phyloP scores from a whole-genome alignment of 129 eudicot species.

The Deinandra increscens region DNA sequence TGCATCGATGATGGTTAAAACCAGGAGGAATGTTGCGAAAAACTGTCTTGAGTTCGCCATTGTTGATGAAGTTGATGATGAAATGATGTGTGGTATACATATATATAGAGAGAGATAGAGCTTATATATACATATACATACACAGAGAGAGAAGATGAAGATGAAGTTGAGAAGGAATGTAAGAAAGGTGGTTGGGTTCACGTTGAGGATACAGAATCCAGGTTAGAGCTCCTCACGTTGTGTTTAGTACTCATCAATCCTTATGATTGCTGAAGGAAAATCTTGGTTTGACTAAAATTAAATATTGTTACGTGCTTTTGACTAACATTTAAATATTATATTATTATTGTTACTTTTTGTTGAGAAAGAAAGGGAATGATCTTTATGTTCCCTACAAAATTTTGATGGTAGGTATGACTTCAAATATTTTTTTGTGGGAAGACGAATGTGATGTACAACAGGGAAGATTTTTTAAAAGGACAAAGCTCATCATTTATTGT shows the following conservation, averaged over 20 bases:
- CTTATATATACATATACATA: neutral
- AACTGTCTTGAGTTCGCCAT: slow-evolving; percentile 11
- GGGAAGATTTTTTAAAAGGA: no score
- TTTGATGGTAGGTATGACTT: neutral
- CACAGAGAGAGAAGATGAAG: neutral
- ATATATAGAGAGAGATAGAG: neutral
- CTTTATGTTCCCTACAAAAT: neutral
- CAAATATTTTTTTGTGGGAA: neutral
- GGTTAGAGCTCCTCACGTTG: slow-evolving; percentile 53
- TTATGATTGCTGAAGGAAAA: slow-evolving; percentile 23
- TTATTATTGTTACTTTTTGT: neutral
- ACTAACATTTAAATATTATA: neutral
- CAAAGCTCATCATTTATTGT: no score
- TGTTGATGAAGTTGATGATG: slow-evolving; percentile 15
- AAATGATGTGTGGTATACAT: slow-evolving; percentile 18
- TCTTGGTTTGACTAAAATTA: slow-evolving; percentile 32
- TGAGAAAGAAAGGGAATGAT: neutral
- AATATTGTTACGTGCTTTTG: neutral
- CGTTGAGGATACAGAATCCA: slow-evolving; percentile 36
- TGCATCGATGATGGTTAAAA: slow-evolving; percentile 39
- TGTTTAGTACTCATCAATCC: slow-evolving; percentile 21
- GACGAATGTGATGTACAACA: no score
- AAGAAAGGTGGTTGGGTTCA: slow-evolving; percentile 52
- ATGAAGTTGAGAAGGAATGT: neutral
- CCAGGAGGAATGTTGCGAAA: slow-evolving; percentile 15